Percentiles rank a stretch among this genome's conserved stretches.
Conservation (phyloP, 768 basidiomycete species). For the Tricholoma furcatifolium region DNA sequence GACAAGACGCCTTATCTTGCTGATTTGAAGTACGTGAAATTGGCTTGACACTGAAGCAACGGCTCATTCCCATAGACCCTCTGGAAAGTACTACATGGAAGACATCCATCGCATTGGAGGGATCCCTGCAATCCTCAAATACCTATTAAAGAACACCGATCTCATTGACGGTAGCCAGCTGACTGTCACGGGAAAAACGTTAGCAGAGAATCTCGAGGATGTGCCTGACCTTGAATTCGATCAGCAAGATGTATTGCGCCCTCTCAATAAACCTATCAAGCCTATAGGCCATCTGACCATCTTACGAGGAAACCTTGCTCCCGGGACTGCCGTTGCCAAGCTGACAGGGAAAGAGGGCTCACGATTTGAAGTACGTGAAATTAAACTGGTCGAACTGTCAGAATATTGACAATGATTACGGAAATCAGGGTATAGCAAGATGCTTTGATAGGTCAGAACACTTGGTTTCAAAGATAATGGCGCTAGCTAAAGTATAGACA, state of each 20-base stretch:
- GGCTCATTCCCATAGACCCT: slow-evolving; percentile 39
- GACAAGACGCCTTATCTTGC: slow-evolving; percentile 82
- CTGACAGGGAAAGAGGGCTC: slow-evolving; percentile 91
- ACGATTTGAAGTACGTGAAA: slow-evolving; percentile 63
- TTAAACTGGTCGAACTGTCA: background rate
- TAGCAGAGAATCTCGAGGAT: slow-evolving; percentile 84
- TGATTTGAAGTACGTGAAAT: slow-evolving; percentile 62
- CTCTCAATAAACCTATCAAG: slow-evolving; percentile 80
- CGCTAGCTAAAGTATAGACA: slow-evolving; percentile 22
- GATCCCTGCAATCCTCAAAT: slow-evolving; percentile 82
- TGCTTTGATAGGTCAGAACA: slow-evolving; percentile 66
- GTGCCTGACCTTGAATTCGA: slow-evolving; percentile 70
- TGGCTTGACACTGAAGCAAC: background rate
- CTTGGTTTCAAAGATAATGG: background rate
- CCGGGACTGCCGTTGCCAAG: slow-evolving; percentile 87
- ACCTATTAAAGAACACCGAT: slow-evolving; percentile 73
- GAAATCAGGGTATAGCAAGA: slow-evolving; percentile 61
- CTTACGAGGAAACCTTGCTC: slow-evolving; percentile 85
- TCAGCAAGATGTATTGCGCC: slow-evolving; percentile 74
- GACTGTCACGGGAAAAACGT: slow-evolving; percentile 90
- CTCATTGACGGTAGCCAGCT: slow-evolving; percentile 80
- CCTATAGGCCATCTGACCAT: slow-evolving; percentile 84
- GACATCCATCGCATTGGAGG: slow-evolving; percentile 86
- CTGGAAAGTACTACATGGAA: slow-evolving; percentile 88
- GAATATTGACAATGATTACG: slow-evolving; percentile 3